Evolutionary conservation across 306 rosid species (phyloP), one percentile per base, ranked within the genome.

Genomic region (Cicer arietinum): DNA sequence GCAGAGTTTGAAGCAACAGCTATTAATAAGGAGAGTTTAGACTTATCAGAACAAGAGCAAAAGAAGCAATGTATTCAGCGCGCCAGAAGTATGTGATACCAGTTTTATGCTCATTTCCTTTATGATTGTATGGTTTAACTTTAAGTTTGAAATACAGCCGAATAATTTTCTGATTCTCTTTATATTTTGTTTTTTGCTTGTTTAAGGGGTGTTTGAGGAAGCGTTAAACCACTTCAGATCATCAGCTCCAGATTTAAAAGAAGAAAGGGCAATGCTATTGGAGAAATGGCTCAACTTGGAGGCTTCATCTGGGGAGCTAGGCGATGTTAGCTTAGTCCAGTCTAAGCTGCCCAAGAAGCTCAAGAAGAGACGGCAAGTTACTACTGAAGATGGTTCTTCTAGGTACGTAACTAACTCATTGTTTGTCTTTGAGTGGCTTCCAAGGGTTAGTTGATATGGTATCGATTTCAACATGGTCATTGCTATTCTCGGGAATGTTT

Each of bases 241-340:
- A 41, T 86, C 98, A 7, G 95, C 91, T 20, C 89, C 98, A 11
- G 93, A 90, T 48, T 71, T 84, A 84, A 90, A 89, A 82, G 93
- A 90, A 75, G 97, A 93, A 72, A 86, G 95, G 48, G 97, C 93
- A 40, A 89, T 90, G 89, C 82, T 93, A 44, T 83, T 93, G 69
- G 98, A 93, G 60, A 91, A 90, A 69, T 93, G 97, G 98, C 79
- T 89, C 81, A 89, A 88, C 51, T 75, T 89, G 91, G 95, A 90
- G 81, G 70, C 84, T 7, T 63, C 79, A 46, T 88, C 82, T 69
- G 97, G 91, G 13, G 91, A 88, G 45, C 59, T 87, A 22, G 98
- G 96, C 39, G 91, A 93, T 80, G 85, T 84, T 48, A 79, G 88
- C 81, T 60, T 89, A 74, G 98, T 93, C 67, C 91, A 84, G 84